A percentile compares a stretch with the other conserved stretches of the same genome.
phyloP scores from a whole-genome alignment of 2,329 filamentous ascomycete species.

The Colletotrichum spaethianum region DNA sequence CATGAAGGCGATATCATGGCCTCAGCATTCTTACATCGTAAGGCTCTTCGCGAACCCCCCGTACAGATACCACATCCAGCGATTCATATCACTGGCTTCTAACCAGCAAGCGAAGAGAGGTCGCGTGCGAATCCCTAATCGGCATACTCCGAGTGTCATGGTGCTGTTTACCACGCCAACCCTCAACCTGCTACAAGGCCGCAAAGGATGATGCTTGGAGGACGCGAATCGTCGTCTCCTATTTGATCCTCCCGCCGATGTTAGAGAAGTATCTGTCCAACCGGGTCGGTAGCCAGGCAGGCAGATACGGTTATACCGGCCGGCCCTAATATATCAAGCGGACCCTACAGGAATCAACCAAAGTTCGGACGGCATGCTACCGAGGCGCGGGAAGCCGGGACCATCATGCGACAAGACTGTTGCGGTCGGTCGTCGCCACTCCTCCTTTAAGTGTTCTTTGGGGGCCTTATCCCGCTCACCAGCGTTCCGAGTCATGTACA shows the following conservation, averaged over 20 bases:
- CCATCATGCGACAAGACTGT: slow-evolving; percentile 28
- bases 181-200: not conserved
- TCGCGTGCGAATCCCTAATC: not conserved
- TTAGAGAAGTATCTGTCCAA: not conserved
- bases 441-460: not conserved
- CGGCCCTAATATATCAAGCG: not conserved
- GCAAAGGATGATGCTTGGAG: not conserved
- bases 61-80: not conserved
- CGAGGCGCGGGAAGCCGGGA: slow-evolving; percentile 6
- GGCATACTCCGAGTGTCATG: not conserved
- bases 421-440: not conserved
- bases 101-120: not conserved
- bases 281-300: not conserved
- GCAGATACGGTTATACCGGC: not conserved
- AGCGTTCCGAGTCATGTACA: slow-evolving; percentile 22
- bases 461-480: not conserved
- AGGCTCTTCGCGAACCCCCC: not conserved
- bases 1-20: not conserved
- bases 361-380: slow-evolving; percentile 12
- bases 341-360: not conserved
- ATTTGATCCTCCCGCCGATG: not conserved
- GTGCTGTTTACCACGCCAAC: not conserved
- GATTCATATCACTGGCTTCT: not conserved
- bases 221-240: no score
- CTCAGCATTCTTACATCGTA: not conserved